Base-by-base conservation (phyloP, 2,329 filamentous ascomycete genomes). In the Botrytis sinoallii region DNA sequence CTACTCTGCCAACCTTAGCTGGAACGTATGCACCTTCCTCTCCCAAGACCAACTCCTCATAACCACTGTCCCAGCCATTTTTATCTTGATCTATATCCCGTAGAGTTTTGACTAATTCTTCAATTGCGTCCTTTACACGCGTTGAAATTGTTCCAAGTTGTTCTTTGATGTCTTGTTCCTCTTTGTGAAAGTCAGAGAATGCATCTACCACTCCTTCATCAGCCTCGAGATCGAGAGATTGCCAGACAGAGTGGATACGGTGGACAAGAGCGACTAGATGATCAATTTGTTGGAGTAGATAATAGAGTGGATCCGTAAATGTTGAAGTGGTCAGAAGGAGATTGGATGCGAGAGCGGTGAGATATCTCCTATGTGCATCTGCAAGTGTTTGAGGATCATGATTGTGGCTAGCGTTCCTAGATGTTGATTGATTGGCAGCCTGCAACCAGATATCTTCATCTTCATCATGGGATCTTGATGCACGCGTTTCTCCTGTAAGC, bases 371-470 rank as follows among this genome's bases (percentile, higher is more conserved):
- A 82, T 98, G 95, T 4, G 94, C 94, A 6, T 89, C 88, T 8
- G 94, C 90, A 35, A 98, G 87, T 4, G 92, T 91, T 83, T 98
- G 94, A 0, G 95, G 95, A 80, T 98, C 95, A 78, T 93, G 92
- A 85, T 74, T 78, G 70, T 76, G 74, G 55, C 40, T 72, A 61
- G 69, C 68, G 46, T 79, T 78, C 35, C 77, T 77, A n/a, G 57
- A 77, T 25, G 60, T 77, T 63, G 77, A 64, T 60, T 77, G 73
- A 59, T 61, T 74, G 14, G 70, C 77, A 25, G 76, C 74, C 72
- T 81, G 80, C 25, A 85, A 79, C 84, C 85, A 86, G 8, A 86
- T 83, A 74, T 86, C 84, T 6, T 82, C 81, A 4, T 82, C 81
- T 1, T 77, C 77, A 22, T 66, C 65, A 55, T 75, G 75, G 12